Percentiles rank a stretch among this genome's conserved stretches.
Conservation (phyloP, 2,329 filamentous ascomycete species). For the Eutypella sp. region DNA sequence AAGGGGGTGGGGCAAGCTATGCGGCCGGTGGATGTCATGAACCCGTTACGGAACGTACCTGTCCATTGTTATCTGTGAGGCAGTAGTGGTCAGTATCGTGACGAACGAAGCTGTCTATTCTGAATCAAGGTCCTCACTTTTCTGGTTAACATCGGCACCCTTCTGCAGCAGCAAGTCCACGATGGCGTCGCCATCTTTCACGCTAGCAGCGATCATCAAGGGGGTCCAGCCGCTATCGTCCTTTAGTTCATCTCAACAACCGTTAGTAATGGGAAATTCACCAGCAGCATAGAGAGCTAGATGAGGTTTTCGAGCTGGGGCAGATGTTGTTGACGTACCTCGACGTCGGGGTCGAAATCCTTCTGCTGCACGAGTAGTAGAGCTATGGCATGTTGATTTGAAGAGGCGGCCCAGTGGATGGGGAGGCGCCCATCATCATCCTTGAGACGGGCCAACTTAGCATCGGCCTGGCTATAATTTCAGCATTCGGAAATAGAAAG, state of each 20-base stretch:
- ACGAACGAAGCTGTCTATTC: neutral
- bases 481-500: too few species aligned
- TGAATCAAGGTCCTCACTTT: slow-evolving; percentile 43
- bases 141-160: slow-evolving; percentile 68
- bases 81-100: neutral
- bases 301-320: too few species aligned
- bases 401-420: slow-evolving; percentile 90
- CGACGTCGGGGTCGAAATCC: slow-evolving; percentile 77
- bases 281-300: too few species aligned
- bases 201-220: slow-evolving; percentile 75
- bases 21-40: neutral
- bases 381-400: slow-evolving; percentile 72
- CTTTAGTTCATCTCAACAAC: slow-evolving; percentile 16
- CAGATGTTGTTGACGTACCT: slow-evolving; percentile 45
- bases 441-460: slow-evolving; percentile 64
- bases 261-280: slow-evolving; percentile 1
- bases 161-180: slow-evolving; percentile 63
- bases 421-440: slow-evolving; percentile 88
- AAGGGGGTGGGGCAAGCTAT: neutral
- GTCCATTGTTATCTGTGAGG: slow-evolving; percentile 57
- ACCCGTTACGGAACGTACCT: slow-evolving; percentile 35
- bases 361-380: slow-evolving; percentile 64
- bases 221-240: slow-evolving; percentile 80
- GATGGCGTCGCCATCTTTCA: slow-evolving; percentile 66
- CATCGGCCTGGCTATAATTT: slow-evolving; percentile 62